Conservation (phyloP, 169 alveolate genomes). For the Fabrea salina region DNA sequence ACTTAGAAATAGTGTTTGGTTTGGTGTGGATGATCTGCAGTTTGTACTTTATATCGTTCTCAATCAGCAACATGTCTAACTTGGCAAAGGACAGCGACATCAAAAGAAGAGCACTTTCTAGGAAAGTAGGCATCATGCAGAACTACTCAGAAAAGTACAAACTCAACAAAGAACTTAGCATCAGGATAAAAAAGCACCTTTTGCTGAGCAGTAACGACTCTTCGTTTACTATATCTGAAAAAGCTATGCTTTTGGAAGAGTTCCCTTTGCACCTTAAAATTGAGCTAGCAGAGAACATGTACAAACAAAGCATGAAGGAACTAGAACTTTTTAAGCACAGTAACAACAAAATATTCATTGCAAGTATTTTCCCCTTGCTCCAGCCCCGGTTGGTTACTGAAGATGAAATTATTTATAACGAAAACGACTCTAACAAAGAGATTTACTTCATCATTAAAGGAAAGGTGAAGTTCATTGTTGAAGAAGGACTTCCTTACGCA, state of each 20-base stretch:
- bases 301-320: conserved; percentile 27
- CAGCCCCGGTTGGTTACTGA: not conserved
- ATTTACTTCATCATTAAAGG: not conserved
- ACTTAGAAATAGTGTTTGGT: conserved; percentile 36
- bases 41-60: conserved; percentile 47
- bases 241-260: conserved; percentile 39
- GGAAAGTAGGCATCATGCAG: conserved; percentile 34
- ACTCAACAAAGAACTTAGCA: not conserved
- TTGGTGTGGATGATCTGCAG: conserved; percentile 43
- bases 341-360: conserved; percentile 21
- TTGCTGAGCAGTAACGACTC: not conserved
- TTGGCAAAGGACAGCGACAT: conserved; percentile 32
- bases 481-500: too few species aligned
- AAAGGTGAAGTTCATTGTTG: not conserved
- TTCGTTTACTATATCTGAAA: not conserved
- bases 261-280: conserved; percentile 39
- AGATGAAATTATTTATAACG: not conserved
- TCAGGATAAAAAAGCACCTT: not conserved
- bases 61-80: conserved; percentile 39
- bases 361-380: not conserved
- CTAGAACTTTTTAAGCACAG: conserved; percentile 31
- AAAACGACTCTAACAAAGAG: not conserved
- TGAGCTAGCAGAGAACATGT: conserved; percentile 43
- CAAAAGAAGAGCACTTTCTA: conserved; percentile 28
- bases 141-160: conserved; percentile 32